These are phyloP conservation scores for Fusarium nodosum DNA, from an alignment of 2,329 filamentous ascomycete species.

Conservation along the genomic window DNA sequence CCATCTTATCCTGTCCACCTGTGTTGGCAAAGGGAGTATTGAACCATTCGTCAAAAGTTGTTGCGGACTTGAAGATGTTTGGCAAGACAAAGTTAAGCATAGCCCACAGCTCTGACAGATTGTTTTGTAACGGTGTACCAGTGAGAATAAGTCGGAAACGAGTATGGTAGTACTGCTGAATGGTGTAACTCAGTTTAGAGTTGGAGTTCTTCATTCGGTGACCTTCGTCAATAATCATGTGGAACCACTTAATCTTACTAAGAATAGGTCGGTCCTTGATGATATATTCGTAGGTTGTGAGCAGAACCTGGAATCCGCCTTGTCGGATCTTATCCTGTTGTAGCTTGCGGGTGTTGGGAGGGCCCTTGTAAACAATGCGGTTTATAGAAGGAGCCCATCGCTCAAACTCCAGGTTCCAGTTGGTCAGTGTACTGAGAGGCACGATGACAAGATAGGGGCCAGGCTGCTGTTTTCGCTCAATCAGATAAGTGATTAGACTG, in stretches of 20 bases:
- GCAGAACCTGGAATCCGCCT: slow-evolving; percentile 93
- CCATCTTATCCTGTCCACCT: slow-evolving; percentile 98
- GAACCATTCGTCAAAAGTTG: slow-evolving; percentile 99
- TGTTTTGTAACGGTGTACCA: slow-evolving; percentile 97
- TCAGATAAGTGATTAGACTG: slow-evolving; percentile 95
- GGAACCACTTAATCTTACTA: slow-evolving; percentile 99
- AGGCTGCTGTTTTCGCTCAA: slow-evolving; percentile 92
- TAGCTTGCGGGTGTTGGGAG: slow-evolving; percentile 86
- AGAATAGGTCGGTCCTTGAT: slow-evolving; percentile 97
- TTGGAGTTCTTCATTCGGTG: slow-evolving; percentile 99
- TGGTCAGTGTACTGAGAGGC: slow-evolving; percentile 94
- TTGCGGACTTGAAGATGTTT: slow-evolving; percentile 99
- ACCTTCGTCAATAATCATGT: slow-evolving; percentile 99
- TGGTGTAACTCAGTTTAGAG: slow-evolving; percentile 94
- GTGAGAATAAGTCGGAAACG: slow-evolving; percentile 97
- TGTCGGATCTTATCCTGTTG: slow-evolving; percentile 95
- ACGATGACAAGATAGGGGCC: slow-evolving; percentile 98
- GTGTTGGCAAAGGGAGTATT: slow-evolving; percentile 99
- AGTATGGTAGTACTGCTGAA: slow-evolving; percentile 94
- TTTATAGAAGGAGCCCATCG: slow-evolving; percentile 94
- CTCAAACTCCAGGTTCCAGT: slow-evolving; percentile 99
- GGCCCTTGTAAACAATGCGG: slow-evolving; percentile 96
- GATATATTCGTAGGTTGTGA: slow-evolving; percentile 99
- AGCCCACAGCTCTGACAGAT: slow-evolving; percentile 94
- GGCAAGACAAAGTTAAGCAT: slow-evolving; percentile 98